Evolutionary conservation across 306 rosid genomes (phyloP).

Genomic region (Vigna angularis): DNA sequence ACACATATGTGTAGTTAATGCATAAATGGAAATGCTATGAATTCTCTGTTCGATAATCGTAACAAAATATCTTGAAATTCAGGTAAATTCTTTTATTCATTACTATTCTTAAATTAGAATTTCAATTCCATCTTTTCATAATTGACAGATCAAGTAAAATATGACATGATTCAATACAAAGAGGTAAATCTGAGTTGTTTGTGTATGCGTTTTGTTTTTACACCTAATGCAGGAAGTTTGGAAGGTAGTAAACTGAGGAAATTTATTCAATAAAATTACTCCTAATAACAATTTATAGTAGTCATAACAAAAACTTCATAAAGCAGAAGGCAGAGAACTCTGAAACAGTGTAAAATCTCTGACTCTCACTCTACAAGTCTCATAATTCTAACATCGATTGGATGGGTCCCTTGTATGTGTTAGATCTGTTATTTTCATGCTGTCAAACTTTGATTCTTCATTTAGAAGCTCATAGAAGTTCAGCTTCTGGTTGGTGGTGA

Average conservation of each 20-base stretch:
- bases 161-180: too few species aligned
- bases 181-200: too few species aligned
- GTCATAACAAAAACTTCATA: constrained; percentile 43
- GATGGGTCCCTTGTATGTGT: constrained; percentile 31
- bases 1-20: background rate
- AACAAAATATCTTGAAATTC: too few species aligned
- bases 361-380: constrained; percentile 38
- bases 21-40: too few species aligned
- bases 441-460: constrained; percentile 43
- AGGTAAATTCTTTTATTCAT: too few species aligned
- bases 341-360: constrained; percentile 36
- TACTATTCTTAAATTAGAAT: too few species aligned
- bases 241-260: background rate
- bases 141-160: too few species aligned
- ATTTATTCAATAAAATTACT: constrained; percentile 1
- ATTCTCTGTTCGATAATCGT: too few species aligned
- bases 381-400: constrained; percentile 22
- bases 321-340: constrained; percentile 32
- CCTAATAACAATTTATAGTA: constrained; percentile 23
- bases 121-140: too few species aligned
- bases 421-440: constrained; percentile 43
- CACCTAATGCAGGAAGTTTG: background rate
- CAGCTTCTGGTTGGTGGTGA: constrained; percentile 45
- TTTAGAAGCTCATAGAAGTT: constrained; percentile 35
- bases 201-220: too few species aligned